Conservation (phyloP, 352 stramenopile genomes). For the Globisporangium spinosum region DNA sequence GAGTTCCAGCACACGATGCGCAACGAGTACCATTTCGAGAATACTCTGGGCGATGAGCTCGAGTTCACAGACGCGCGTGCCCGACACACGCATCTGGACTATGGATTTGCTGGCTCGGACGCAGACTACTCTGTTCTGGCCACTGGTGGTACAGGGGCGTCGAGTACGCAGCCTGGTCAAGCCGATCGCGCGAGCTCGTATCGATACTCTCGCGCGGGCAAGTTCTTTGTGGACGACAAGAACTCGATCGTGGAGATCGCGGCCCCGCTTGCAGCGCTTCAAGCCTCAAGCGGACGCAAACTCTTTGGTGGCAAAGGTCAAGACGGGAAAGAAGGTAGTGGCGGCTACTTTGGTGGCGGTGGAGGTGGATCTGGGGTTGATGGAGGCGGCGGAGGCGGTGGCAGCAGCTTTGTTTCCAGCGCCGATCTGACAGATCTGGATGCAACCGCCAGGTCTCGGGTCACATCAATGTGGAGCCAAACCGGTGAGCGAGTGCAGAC, state of each 20-base stretch:
- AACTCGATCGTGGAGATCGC: constrained; percentile 33
- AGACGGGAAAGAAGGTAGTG: constrained; percentile 71
- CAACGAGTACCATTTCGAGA: constrained; percentile 59
- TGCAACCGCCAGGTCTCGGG: constrained; percentile 16
- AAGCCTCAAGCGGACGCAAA: constrained; percentile 38
- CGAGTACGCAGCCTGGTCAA: constrained; percentile 19
- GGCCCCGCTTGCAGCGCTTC: constrained; percentile 22
- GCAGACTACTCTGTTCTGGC: constrained; percentile 58
- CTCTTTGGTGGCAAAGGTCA: constrained; percentile 54
- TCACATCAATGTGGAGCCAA: constrained; percentile 10
- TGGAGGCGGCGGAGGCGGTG: constrained; percentile 55
- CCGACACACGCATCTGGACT: constrained; percentile 50
- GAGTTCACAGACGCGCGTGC: constrained; percentile 43
- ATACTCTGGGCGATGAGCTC: constrained; percentile 43
- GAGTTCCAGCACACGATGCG: constrained; percentile 22
- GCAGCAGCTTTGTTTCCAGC: constrained; percentile 48
- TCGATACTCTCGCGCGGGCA: constrained; percentile 34
- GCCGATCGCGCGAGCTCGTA: constrained; percentile 48
- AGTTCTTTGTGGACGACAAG: constrained; percentile 30
- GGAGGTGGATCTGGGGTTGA: constrained; percentile 60
- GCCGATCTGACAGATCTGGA: constrained; percentile 21
- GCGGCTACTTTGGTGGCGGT: constrained; percentile 72
- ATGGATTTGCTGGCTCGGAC: constrained; percentile 35
- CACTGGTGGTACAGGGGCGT: constrained; percentile 42
- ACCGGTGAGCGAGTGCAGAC: constrained; percentile 25